Evolutionary conservation across 306 rosid genomes (phyloP), one percentile per base, ranked within the genome.

Genomic region (Trifolium pratense): DNA sequence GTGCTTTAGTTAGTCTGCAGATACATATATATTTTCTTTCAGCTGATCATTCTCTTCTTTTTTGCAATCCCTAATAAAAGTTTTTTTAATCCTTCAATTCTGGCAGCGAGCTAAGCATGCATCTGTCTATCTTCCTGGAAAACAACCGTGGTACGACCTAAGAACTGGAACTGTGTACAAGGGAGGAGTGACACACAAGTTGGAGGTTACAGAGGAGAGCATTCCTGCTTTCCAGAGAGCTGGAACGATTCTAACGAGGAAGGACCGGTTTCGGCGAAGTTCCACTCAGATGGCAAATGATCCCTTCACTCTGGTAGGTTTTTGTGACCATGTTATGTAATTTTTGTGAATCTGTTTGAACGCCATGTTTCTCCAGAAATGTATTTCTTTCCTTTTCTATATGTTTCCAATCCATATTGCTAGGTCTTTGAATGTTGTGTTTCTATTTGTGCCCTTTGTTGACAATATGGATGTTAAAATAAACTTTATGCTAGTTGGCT

Each of bases 251-350:
- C 66, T 94, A 53, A 81, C 97, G 5, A 88, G 99, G 86, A 94
- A 84, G 80, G 99, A 91, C 82, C 82, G 97, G n/a, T 84, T 86
- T 63, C 92, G 99, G 62, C 89, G 96, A 75, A 91, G 99, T 87
- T 89, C 99, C 77, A 88, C 96, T 13, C 99, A 88, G 86, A 94
- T 91, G 99, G 77, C 69, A 17, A 88, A 94, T 31, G 99, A 94
- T 89, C 99, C 99, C 16, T 91, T 78, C 75, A 91, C 96, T 66
- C 87, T 94, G 95, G 99, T 94, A 89, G 42, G 89, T 78, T 68
- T 67, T 79, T 71, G 49, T 70, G 43, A 61, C 59, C 16, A 79
- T 45, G 32, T 77, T 48, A 70, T 46, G 43, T 32, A 53, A 45
- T 43, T 65, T 49, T 80, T 73, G 42, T n/a, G 61, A 46, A 29